Evolutionary conservation across 768 basidiomycete genomes (phyloP).

Genomic region (Tylopilus vinaceipallidus): DNA sequence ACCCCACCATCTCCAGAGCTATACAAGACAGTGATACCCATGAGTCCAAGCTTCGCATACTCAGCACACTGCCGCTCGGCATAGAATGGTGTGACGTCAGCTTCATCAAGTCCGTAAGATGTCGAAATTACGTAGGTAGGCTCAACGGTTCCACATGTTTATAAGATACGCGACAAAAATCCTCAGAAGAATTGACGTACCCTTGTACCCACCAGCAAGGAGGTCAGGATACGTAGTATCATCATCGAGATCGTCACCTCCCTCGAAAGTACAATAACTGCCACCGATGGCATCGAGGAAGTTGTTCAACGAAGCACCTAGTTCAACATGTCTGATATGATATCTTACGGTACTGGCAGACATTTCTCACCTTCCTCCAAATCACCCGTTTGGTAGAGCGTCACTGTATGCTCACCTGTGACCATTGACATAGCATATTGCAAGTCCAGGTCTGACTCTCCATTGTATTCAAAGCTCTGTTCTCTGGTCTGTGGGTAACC

Average conservation of each 20-base stretch:
- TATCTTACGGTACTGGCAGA: background rate
- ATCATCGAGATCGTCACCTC: constrained; percentile 31
- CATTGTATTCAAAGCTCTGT: constrained; percentile 19
- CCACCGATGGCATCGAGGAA: constrained; percentile 40
- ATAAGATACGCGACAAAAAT: background rate
- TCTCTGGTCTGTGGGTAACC: constrained; percentile 26
- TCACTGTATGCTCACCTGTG: constrained; percentile 28
- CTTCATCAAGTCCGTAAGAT: constrained; percentile 42
- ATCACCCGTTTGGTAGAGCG: constrained; percentile 36
- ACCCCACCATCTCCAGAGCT: constrained; percentile 34
- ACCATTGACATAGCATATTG: constrained; percentile 33
- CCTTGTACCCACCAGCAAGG: constrained; percentile 15
- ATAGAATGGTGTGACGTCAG: constrained; percentile 35
- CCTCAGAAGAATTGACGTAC: constrained; percentile 1
- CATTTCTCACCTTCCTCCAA: constrained; percentile 17
- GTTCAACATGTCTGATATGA: background rate
- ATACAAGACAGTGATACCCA: constrained; percentile 37
- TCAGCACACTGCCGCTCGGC: constrained; percentile 43
- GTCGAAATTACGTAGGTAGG: constrained; percentile 44
- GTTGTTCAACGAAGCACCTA: constrained; percentile 37
- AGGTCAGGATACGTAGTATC: constrained; percentile 31
- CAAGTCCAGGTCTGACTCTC: constrained; percentile 33
- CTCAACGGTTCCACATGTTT: constrained; percentile 36
- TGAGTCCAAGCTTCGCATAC: constrained; percentile 44
- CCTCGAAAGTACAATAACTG: constrained; percentile 37